phyloP scores from a whole-genome alignment of 2,329 filamentous ascomycete species.

The Didymella pomorum region DNA sequence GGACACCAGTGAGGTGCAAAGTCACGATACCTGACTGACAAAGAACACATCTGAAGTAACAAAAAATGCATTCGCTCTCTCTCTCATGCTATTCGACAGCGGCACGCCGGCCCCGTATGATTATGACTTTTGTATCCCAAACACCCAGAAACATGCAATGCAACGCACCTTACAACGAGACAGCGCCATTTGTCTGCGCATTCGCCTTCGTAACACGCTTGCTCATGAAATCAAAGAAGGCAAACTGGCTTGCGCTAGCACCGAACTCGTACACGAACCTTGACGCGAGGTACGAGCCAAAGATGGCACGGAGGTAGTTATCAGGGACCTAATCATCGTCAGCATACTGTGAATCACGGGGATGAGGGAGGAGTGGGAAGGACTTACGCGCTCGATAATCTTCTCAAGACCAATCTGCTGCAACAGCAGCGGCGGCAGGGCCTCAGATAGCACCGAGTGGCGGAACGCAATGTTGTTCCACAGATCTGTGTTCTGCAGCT shows the following conservation, averaged over 20 bases:
- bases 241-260: conserved; percentile 91
- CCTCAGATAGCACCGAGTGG: conserved; percentile 79
- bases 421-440: conserved; percentile 82
- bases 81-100: neutral
- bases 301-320: conserved; percentile 91
- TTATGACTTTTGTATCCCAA: neutral
- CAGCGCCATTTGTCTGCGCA: conserved; percentile 7
- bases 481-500: conserved; percentile 89
- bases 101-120: neutral
- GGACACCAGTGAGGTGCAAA: no score
- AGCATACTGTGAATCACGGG: no score
- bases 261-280: conserved; percentile 97
- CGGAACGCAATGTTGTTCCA: conserved; percentile 86
- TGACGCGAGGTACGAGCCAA: conserved; percentile 92
- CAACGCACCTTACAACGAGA: neutral
- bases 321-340: conserved; percentile 70
- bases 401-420: conserved; percentile 91
- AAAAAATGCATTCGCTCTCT: neutral
- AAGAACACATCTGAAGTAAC: no score
- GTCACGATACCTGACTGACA: no score
- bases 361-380: no score
- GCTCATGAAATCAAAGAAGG: conserved; percentile 90
- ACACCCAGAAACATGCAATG: neutral
- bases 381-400: conserved; percentile 77
- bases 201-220: conserved; percentile 54